A percentile compares a stretch with the other conserved stretches of the same genome.
Evolutionary conservation across 495 filamentous ascomycete species (phyloP).

Genomic region (Lasiosphaeria hispida): DNA sequence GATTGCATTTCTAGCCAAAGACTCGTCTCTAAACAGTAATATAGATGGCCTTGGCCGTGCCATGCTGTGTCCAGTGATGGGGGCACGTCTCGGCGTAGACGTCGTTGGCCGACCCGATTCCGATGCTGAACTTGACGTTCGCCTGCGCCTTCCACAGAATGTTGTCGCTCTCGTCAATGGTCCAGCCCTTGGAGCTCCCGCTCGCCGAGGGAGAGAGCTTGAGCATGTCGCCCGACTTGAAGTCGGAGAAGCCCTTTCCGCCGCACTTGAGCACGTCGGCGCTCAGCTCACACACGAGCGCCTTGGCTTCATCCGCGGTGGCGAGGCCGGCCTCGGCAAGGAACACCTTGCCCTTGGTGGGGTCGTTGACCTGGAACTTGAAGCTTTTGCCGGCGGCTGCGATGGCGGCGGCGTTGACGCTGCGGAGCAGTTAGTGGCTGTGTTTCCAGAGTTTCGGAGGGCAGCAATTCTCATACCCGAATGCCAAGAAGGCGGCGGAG

Average conservation of each 20-base stretch:
- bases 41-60: slow-evolving; percentile 21
- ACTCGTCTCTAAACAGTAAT: background rate
- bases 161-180: slow-evolving; percentile 20
- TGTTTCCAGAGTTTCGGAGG: too few species aligned
- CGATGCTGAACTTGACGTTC: slow-evolving; percentile 22
- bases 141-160: slow-evolving; percentile 20
- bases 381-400: slow-evolving; percentile 16
- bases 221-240: slow-evolving; percentile 19
- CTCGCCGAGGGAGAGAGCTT: slow-evolving; percentile 10
- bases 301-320: slow-evolving; percentile 21
- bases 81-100: slow-evolving; percentile 25
- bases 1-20: too few species aligned
- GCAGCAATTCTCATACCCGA: slow-evolving; percentile 20
- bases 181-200: slow-evolving; percentile 15
- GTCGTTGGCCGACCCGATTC: slow-evolving; percentile 6
- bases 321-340: slow-evolving; percentile 11
- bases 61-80: slow-evolving; percentile 19
- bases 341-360: slow-evolving; percentile 21
- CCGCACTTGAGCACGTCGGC: slow-evolving; percentile 24
- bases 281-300: slow-evolving; percentile 17
- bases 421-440: background rate
- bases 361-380: slow-evolving; percentile 21
- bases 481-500: slow-evolving; percentile 17
- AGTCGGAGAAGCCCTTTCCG: slow-evolving; percentile 21
- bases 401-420: slow-evolving; percentile 20